Percentiles rank a stretch among this genome's conserved stretches.
Conservation (phyloP, 257 asterid species). For the Fraxinus quadrangulata region DNA sequence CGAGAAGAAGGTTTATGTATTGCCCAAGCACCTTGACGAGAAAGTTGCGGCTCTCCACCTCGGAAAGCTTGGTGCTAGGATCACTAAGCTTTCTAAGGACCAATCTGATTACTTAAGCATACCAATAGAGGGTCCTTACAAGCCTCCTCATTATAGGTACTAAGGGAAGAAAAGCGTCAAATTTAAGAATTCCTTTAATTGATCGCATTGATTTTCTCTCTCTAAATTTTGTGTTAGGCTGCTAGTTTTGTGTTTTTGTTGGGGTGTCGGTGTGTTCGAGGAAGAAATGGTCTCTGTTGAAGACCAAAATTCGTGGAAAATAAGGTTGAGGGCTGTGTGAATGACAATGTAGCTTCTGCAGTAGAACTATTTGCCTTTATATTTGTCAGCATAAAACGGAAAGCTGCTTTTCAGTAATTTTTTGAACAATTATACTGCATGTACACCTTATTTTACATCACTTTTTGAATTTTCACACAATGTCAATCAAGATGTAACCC, state of each 20-base stretch:
- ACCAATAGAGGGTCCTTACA: constrained; percentile 67
- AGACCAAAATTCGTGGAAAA: constrained; percentile 31
- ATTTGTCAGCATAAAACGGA: too few relatives aligned
- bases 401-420: too few relatives aligned
- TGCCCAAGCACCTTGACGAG: constrained; percentile 65
- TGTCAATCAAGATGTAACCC: too few relatives aligned
- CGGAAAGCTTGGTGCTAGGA: constrained; percentile 60
- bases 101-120: constrained; percentile 57
- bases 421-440: too few relatives aligned
- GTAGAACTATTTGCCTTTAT: too few relatives aligned
- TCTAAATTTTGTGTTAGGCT: not conserved
- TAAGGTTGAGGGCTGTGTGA: constrained; percentile 25
- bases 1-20: constrained; percentile 58
- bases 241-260: constrained; percentile 7
- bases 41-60: constrained; percentile 69
- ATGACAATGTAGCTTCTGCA: not conserved
- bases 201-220: constrained; percentile 7
- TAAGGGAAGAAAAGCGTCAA: constrained; percentile 18
- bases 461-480: too few relatives aligned
- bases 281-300: constrained; percentile 18
- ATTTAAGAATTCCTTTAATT: not conserved
- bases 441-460: too few relatives aligned
- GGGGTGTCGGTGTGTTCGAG: not conserved
- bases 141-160: constrained; percentile 64
- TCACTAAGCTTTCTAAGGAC: constrained; percentile 51